phyloP scores from a whole-genome alignment of 352 stramenopile species.

The Pythium aquatile region DNA sequence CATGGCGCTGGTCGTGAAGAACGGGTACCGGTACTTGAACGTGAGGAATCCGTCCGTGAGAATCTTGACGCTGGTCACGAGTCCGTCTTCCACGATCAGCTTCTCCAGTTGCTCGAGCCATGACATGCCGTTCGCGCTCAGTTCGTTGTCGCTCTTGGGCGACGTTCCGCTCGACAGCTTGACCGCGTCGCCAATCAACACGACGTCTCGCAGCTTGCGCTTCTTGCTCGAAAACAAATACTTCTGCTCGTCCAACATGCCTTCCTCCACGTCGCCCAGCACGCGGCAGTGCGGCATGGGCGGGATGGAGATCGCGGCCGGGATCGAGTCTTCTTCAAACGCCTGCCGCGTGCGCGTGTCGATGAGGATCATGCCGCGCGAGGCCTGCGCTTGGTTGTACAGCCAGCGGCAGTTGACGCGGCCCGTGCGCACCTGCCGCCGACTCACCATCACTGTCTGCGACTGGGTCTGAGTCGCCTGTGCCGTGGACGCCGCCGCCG shows the following conservation, averaged over 20 bases:
- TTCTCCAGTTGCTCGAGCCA: constrained; percentile 64
- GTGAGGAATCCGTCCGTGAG: constrained; percentile 79
- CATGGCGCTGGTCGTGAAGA: constrained; percentile 76
- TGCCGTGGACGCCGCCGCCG: constrained; percentile 8
- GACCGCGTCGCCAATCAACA: constrained; percentile 75
- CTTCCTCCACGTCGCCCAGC: constrained; percentile 55
- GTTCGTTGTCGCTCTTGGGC: constrained; percentile 17
- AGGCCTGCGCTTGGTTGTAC: constrained; percentile 82
- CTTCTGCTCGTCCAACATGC: constrained; percentile 61
- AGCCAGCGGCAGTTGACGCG: constrained; percentile 81
- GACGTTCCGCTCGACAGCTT: constrained; percentile 31
- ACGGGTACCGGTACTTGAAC: constrained; percentile 84
- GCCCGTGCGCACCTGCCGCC: constrained; percentile 58
- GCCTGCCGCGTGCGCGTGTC: constrained; percentile 49
- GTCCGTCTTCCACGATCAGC: constrained; percentile 71
- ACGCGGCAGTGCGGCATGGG: constrained; percentile 39
- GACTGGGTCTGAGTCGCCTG: constrained; percentile 6
- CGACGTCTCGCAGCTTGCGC: constrained; percentile 74
- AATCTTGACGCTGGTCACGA: constrained; percentile 74
- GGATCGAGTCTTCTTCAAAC: constrained; percentile 77
- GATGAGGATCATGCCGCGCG: constrained; percentile 74
- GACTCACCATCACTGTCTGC: constrained; percentile 27
- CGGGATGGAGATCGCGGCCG: constrained; percentile 70
- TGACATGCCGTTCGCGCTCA: constrained; percentile 16
- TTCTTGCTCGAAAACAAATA: constrained; percentile 74